Percentiles rank a stretch among this genome's conserved stretches.
phyloP scores from a whole-genome alignment of 352 stramenopile species.

The Phytophthora constricta region DNA sequence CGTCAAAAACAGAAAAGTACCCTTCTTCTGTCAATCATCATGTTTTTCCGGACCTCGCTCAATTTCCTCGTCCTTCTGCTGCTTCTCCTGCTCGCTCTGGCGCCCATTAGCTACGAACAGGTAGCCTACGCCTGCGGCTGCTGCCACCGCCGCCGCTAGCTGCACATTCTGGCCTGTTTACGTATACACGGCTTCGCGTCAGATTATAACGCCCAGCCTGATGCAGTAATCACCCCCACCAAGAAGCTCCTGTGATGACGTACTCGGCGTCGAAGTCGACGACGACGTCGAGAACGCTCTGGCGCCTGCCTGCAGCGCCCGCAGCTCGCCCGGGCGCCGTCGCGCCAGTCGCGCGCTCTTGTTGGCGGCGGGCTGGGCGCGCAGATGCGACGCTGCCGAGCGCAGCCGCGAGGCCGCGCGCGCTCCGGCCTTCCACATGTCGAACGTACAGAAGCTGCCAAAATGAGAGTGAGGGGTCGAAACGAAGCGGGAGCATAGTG shows the following conservation, averaged over 20 bases:
- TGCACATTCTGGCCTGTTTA: slow-evolving; percentile 31
- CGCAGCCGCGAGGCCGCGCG: slow-evolving; percentile 16
- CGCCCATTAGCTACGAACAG: slow-evolving; percentile 52
- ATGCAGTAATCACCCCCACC: too few species aligned
- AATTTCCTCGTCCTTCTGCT: slow-evolving; percentile 73
- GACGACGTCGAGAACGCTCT: slow-evolving; percentile 16
- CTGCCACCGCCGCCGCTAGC: slow-evolving; percentile 35
- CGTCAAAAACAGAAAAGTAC: background rate
- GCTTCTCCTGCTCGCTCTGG: slow-evolving; percentile 56
- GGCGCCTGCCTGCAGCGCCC: slow-evolving; percentile 12
- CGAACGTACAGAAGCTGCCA: background rate
- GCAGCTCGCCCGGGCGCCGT: background rate
- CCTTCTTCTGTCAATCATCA: background rate
- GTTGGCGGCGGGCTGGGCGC: background rate
- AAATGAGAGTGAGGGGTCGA: too few species aligned
- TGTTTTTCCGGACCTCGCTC: slow-evolving; percentile 39
- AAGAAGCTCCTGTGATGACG: background rate
- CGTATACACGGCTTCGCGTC: too few species aligned
- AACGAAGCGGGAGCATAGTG: background rate
- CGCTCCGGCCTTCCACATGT: slow-evolving; percentile 39
- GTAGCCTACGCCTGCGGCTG: slow-evolving; percentile 53
- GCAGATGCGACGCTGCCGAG: slow-evolving; percentile 15
- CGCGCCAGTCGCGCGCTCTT: background rate
- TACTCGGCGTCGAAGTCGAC: slow-evolving; percentile 29
- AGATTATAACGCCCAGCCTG: too few species aligned